Percentiles rank a stretch among this genome's conserved stretches.
phyloP scores from a whole-genome alignment of 2,329 filamentous ascomycete genomes.

The Pseudogymnoascus verrucosus region DNA sequence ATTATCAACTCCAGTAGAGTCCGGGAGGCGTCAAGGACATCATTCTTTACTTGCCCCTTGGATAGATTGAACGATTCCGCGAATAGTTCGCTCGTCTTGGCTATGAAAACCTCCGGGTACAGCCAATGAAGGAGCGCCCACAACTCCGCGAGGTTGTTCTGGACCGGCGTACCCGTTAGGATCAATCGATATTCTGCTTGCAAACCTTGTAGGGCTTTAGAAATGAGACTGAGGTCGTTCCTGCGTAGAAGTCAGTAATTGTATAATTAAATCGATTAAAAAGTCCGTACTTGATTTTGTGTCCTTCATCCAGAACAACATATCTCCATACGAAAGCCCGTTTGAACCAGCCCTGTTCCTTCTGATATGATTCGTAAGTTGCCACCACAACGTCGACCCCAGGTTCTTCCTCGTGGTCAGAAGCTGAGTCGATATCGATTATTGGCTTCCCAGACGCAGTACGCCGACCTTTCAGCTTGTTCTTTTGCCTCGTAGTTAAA shows the following conservation, averaged over 20 bases:
- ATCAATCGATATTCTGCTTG: conserved; percentile 30
- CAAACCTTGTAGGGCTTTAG: conserved; percentile 27
- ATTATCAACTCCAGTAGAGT: conserved; percentile 48
- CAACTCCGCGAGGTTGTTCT: conserved; percentile 50
- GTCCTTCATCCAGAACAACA: conserved; percentile 45
- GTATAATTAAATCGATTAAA: conserved; percentile 13
- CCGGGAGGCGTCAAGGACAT: conserved; percentile 45
- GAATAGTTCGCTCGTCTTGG: conserved; percentile 42
- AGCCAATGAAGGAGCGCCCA: conserved; percentile 52
- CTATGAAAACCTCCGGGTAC: conserved; percentile 48
- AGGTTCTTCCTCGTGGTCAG: conserved; percentile 23
- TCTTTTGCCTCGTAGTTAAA: conserved; percentile 21
- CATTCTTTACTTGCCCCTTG: conserved; percentile 43
- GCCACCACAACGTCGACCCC: conserved; percentile 39
- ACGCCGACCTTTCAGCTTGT: conserved; percentile 19
- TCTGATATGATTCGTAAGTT: conserved; percentile 40
- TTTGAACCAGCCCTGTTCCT: conserved; percentile 41
- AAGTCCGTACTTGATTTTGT: conserved; percentile 32
- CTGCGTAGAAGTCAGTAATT: neutral
- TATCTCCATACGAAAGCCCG: conserved; percentile 43
- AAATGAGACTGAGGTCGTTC: conserved; percentile 33
- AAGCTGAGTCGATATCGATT: conserved; percentile 22
- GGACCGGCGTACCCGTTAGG: conserved; percentile 43
- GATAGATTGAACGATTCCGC: conserved; percentile 48
- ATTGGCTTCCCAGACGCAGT: conserved; percentile 17